phyloP scores from a whole-genome alignment of 257 asterid genomes.

The Ballota nigra region DNA sequence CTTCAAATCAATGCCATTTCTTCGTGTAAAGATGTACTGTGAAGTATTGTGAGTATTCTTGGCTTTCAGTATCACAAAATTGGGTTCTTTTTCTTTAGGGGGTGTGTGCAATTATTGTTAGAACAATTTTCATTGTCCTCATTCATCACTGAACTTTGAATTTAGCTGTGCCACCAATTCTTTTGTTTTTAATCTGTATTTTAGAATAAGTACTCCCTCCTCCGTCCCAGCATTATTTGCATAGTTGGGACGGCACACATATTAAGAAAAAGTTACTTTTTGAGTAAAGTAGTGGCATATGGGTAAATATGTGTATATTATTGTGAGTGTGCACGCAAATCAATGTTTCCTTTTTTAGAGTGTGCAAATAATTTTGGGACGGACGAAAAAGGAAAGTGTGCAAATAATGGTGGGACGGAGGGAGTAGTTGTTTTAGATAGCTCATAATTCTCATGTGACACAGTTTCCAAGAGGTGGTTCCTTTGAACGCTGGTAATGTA shows the following conservation, averaged over 20 bases:
- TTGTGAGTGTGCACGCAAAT: no score
- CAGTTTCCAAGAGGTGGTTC: slow-evolving; percentile 97
- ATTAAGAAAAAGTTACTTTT: no score
- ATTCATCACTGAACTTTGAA: no score
- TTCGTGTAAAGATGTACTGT: background rate
- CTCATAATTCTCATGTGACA: slow-evolving; percentile 9
- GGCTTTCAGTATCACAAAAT: background rate
- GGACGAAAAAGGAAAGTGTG: no score
- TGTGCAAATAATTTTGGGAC: no score
- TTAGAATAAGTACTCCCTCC: no score
- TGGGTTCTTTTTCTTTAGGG: background rate
- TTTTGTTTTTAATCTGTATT: background rate
- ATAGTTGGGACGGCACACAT: no score
- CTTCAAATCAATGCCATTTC: background rate
- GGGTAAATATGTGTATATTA: no score
- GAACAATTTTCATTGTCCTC: background rate
- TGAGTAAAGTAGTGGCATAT: no score
- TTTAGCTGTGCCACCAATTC: background rate
- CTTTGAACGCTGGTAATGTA: slow-evolving; percentile 87
- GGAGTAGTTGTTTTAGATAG: background rate
- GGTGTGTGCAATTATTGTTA: background rate
- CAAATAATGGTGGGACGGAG: no score
- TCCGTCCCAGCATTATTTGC: no score
- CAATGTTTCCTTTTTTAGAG: no score
- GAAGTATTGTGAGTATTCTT: background rate